Conservation (phyloP, 352 stramenopile genomes). For the Globisporangium nunn region DNA sequence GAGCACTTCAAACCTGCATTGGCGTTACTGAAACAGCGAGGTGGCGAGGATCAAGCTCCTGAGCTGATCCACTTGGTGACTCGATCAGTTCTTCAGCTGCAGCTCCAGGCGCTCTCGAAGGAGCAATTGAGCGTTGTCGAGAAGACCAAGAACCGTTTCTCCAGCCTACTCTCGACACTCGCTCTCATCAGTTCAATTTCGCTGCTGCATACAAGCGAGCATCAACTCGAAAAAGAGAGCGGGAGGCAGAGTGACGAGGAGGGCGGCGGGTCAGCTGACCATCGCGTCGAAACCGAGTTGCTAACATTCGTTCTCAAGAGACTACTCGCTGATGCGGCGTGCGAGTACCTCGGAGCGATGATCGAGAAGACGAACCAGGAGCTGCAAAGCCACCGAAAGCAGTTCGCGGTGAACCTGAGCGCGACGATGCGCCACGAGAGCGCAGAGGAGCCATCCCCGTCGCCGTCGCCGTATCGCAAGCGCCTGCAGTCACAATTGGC, state of each 20-base stretch:
- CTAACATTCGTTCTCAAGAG: conserved; percentile 32
- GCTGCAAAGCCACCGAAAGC: conserved; percentile 27
- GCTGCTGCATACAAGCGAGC: neutral
- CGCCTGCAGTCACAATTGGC: conserved; percentile 15
- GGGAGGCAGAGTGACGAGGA: conserved; percentile 1
- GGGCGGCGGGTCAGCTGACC: neutral
- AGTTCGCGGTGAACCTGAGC: conserved; percentile 29
- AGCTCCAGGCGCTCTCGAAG: conserved; percentile 23
- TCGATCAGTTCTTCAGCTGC: conserved; percentile 29
- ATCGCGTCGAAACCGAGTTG: conserved; percentile 6
- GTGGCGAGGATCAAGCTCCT: conserved; percentile 14
- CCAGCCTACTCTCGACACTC: conserved; percentile 17
- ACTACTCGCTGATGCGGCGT: conserved; percentile 30
- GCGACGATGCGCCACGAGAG: conserved; percentile 16
- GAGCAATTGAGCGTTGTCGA: conserved; percentile 37
- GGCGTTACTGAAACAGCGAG: conserved; percentile 21
- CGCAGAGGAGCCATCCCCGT: conserved; percentile 20
- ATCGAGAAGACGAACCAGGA: conserved; percentile 33
- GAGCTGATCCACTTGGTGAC: conserved; percentile 31
- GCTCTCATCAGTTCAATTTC: neutral
- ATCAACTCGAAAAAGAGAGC: neutral
- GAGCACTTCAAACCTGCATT: conserved; percentile 43
- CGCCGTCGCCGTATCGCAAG: conserved; percentile 15
- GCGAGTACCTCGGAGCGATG: conserved; percentile 37
- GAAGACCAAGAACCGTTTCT: conserved; percentile 27